Conservation (phyloP, 345 rosid genomes). For the Eucalyptus sideroxylon region DNA sequence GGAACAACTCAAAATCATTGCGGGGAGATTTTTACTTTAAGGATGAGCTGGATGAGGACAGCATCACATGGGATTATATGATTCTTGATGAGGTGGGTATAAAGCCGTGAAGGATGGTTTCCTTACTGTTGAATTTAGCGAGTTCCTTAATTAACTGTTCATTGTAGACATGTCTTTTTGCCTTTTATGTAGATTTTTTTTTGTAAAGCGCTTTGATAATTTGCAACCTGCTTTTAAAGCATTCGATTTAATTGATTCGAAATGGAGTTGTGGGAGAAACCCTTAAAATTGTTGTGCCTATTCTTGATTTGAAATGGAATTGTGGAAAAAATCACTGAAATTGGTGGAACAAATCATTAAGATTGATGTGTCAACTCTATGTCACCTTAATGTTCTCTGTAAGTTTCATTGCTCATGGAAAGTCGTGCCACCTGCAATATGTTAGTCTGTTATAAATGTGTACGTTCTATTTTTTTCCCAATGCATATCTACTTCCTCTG, state of each 20-base stretch:
- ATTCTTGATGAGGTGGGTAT: constrained; percentile 79
- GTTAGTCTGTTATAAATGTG: not conserved
- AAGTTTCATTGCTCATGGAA: not conserved
- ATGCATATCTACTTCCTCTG: not conserved
- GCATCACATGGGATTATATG: constrained; percentile 82
- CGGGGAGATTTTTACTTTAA: not conserved
- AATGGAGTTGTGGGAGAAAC: not conserved
- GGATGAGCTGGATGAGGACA: constrained; percentile 20
- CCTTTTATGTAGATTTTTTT: not conserved
- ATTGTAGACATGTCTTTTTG: not conserved
- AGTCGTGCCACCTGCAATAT: not conserved
- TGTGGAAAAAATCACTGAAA: not conserved
- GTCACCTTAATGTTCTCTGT: not conserved
- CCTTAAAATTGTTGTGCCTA: not conserved
- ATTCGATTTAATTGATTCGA: not conserved
- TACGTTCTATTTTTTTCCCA: not conserved
- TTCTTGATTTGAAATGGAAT: not conserved
- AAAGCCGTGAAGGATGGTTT: not conserved
- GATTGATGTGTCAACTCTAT: too few relatives aligned
- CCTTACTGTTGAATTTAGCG: not conserved
- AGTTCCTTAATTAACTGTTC: not conserved
- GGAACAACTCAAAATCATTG: constrained; percentile 68
- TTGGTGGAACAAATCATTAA: not conserved
- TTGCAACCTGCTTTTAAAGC: not conserved
- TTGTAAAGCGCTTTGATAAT: not conserved